phyloP scores from a whole-genome alignment of 2,329 filamentous ascomycete species.

The Cryphonectria naterciae region DNA sequence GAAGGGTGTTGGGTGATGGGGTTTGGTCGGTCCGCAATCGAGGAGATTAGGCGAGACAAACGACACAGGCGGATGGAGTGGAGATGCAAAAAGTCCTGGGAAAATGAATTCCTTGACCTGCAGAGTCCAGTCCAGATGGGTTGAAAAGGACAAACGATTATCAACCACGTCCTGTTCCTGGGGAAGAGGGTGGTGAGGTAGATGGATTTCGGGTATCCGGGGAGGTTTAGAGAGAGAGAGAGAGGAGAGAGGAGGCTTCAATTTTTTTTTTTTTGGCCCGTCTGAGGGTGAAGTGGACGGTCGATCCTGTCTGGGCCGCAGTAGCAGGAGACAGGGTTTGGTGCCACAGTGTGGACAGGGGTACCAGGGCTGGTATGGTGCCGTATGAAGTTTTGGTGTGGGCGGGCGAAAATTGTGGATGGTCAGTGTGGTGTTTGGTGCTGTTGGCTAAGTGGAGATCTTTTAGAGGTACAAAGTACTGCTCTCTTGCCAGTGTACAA shows the following conservation, averaged over 20 bases:
- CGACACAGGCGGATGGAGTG: constrained; percentile 24
- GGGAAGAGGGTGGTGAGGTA: constrained; percentile 28
- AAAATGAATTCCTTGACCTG: constrained; percentile 27
- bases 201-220: constrained; percentile 28
- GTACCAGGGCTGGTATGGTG: constrained; percentile 1
- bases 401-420: constrained; percentile 1
- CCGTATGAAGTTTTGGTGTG: constrained; percentile 3
- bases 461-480: background rate
- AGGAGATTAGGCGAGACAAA: constrained; percentile 13
- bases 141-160: constrained; percentile 22
- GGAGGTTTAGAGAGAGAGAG: constrained; percentile 20
- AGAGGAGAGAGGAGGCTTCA: constrained; percentile 23
- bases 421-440: background rate
- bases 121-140: constrained; percentile 25
- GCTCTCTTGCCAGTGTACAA: background rate
- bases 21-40: constrained; percentile 25
- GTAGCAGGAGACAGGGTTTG: constrained; percentile 24
- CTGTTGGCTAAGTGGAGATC: background rate
- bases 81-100: constrained; percentile 19
- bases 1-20: constrained; percentile 9
- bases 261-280: constrained; percentile 27
- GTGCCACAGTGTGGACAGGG: constrained; percentile 15
- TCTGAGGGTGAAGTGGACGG: constrained; percentile 22
- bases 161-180: constrained; percentile 29
- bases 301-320: constrained; percentile 21